Evolutionary conservation across 192 early-diverging fungal species (phyloP).

Genomic region (Coemansia sp.): DNA sequence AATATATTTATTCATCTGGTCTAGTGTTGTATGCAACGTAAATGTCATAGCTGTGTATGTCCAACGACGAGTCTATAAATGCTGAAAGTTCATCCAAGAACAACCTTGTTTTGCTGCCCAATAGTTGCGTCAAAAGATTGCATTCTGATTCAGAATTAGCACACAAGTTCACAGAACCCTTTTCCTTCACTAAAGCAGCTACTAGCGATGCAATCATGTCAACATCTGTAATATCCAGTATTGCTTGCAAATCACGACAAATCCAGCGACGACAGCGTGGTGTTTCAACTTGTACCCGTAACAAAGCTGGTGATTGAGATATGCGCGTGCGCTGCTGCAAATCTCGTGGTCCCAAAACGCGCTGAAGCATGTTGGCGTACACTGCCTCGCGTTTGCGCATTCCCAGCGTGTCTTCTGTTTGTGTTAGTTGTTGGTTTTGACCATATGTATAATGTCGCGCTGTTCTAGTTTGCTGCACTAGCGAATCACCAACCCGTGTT

Average conservation of each 20-base stretch:
- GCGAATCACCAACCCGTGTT: not conserved
- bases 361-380: conserved; percentile 18
- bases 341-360: not conserved
- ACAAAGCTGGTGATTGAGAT: not conserved
- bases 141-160: not conserved
- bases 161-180: not conserved
- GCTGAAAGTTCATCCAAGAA: conserved; percentile 30
- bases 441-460: conserved; percentile 9
- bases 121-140: not conserved
- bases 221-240: conserved; percentile 13
- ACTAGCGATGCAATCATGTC: conserved; percentile 22
- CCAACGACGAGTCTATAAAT: conserved; percentile 31
- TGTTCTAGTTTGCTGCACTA: not conserved
- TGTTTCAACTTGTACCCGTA: conserved; percentile 2
- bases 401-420: conserved; percentile 10
- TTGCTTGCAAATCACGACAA: conserved; percentile 24
- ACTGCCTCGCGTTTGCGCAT: conserved; percentile 37
- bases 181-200: conserved; percentile 6
- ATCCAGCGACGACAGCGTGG: conserved; percentile 31
- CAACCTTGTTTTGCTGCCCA: conserved; percentile 10
- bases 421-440: not conserved
- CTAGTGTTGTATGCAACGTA: conserved; percentile 20
- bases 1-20: not conserved
- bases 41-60: conserved; percentile 32
- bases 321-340: not conserved